Evolutionary conservation across 495 filamentous ascomycete species (phyloP).

Genomic region (Penicillium desertorum): DNA sequence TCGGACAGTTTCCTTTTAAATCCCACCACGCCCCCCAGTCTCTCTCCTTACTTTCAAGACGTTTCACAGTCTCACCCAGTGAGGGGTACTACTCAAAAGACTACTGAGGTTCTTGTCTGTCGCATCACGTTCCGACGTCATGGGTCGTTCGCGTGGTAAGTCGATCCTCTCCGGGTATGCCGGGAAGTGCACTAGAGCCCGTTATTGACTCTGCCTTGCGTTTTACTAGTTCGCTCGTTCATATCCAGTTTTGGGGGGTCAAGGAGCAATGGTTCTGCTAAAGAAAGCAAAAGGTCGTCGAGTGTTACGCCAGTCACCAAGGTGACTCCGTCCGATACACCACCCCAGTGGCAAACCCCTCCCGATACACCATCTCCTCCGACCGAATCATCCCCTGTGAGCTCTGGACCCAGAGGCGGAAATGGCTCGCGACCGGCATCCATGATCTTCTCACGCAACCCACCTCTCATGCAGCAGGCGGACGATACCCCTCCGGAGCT

Average conservation of each 20-base stretch:
- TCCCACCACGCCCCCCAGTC: background rate
- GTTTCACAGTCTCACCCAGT: conserved; percentile 13
- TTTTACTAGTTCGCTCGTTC: conserved; percentile 58
- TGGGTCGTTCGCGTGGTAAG: conserved; percentile 49
- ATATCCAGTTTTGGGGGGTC: conserved; percentile 57
- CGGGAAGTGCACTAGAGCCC: conserved; percentile 12
- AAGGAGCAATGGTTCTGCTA: conserved; percentile 31
- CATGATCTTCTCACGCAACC: conserved; percentile 78
- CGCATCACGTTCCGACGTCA: conserved; percentile 25
- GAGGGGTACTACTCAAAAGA: conserved; percentile 4
- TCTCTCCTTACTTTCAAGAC: conserved; percentile 1
- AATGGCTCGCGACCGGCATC: conserved; percentile 57
- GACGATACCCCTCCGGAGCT: conserved; percentile 87
- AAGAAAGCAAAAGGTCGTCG: conserved; percentile 34
- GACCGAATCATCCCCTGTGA: conserved; percentile 32
- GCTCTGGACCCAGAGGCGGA: conserved; percentile 28
- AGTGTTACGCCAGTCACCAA: conserved; percentile 7
- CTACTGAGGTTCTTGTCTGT: conserved; percentile 12
- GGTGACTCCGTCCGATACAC: conserved; percentile 25
- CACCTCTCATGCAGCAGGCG: conserved; percentile 79
- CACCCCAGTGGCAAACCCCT: conserved; percentile 37
- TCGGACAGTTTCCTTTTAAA: conserved; percentile 6
- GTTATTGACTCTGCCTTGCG: conserved; percentile 33
- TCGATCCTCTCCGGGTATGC: conserved; percentile 17
- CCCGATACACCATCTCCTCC: conserved; percentile 39